Conservation (phyloP, 2,329 filamentous ascomycete genomes). For the Aspergillus clavatus region DNA sequence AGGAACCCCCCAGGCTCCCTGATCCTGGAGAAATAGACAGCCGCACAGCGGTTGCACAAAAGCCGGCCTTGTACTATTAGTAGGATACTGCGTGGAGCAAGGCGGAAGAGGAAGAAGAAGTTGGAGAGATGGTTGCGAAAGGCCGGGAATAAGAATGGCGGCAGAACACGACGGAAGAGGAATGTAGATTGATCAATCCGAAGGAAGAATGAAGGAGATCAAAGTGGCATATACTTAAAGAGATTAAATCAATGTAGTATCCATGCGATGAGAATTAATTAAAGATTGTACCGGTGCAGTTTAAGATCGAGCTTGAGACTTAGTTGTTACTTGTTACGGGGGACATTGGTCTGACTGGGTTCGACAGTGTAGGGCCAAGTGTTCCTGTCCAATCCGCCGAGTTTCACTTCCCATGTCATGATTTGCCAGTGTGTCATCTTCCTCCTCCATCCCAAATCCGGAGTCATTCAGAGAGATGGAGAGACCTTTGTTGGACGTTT, state of each 20-base stretch:
- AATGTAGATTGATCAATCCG: neutral
- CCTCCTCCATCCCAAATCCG: too few species aligned
- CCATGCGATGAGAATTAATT: neutral
- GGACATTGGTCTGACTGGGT: too few species aligned
- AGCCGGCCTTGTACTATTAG: neutral
- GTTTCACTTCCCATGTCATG: neutral
- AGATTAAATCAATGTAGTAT: neutral
- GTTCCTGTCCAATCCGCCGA: neutral
- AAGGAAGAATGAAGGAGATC: neutral
- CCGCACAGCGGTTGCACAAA: neutral
- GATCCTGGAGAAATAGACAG: slow-evolving; percentile 10
- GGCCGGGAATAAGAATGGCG: neutral
- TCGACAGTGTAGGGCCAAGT: neutral
- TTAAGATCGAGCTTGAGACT: too few species aligned
- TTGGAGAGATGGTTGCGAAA: neutral
- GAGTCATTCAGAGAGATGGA: neutral
- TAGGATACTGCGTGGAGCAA: neutral
- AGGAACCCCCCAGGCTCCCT: slow-evolving; percentile 4
- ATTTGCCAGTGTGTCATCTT: neutral
- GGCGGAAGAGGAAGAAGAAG: neutral
- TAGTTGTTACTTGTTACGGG: too few species aligned
- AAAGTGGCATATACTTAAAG: too few species aligned
- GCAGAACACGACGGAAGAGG: neutral
- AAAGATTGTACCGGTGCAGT: too few species aligned
- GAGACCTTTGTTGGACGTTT: slow-evolving; percentile 13